Evolutionary conservation across 1,284 basidiomycete species (phyloP), one percentile per base, ranked within the genome.

Genomic region (Peniophora sp.): DNA sequence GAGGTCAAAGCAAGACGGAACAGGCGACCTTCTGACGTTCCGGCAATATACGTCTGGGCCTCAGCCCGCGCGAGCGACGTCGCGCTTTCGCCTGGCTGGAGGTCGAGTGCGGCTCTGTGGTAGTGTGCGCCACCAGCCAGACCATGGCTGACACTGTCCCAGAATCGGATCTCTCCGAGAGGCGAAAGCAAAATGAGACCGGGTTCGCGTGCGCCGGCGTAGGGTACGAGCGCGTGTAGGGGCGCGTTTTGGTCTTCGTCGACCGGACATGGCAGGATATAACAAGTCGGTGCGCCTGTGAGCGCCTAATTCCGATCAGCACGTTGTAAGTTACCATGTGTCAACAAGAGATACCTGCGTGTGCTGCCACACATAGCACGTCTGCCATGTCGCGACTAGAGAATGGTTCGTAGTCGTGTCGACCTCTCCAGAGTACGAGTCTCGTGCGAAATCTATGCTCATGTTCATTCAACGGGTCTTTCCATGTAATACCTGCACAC

Each of bases 281-380:
- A 90, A 63, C 88, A 91, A 9, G 86, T 90, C 14, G 87, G 86
- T 52, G 76, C 77, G 14, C 81, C 76, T 60, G 75, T 76, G 47
- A 81, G 65, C 14, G 79, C 80, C 81, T 82, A n/a, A 24, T 24
- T n/a, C 24, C 5, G 22, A 15, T 20, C 23, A 43, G 24, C 22
- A 34, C 2, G 23, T 32, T 6, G 36, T 20, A 27, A 15, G 10
- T 35, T 20, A 37, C 34, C 12, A 45, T 10, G 43, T 23, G 41
- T 23, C 27, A 32, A 32, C 27, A 5, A 41, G 17, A 20, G 17
- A 56, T 52, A 80, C 79, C 61, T 85, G 80, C 42, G 81, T 75
- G 68, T 88, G 81, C 57, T 88, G 84, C 88, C 88, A 91, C 34
- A 89, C 84, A 64, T 87, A 91, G 62, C 86, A 88, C 9, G 85